These are phyloP conservation scores for Zygosaccharomyces lentus DNA, from an alignment of 805 yeast species.

Conservation along the genomic window DNA sequence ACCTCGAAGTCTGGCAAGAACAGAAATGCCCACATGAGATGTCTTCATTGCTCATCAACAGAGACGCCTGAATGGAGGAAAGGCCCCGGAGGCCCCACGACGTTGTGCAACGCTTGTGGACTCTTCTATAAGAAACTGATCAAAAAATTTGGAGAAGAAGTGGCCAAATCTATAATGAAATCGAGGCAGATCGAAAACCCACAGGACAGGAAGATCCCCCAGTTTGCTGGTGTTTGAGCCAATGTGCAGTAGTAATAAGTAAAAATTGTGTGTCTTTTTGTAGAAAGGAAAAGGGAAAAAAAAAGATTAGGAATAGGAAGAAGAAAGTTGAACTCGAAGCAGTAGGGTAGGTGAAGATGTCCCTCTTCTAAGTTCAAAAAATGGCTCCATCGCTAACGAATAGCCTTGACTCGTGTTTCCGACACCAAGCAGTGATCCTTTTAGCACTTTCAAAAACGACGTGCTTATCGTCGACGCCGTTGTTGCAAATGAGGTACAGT, in stretches of 20 bases:
- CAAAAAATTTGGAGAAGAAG: constrained; percentile 34
- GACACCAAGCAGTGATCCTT: constrained; percentile 70
- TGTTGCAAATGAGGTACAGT: constrained; percentile 48
- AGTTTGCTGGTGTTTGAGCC: constrained; percentile 5
- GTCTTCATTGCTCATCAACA: constrained; percentile 20
- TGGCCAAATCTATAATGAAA: constrained; percentile 17
- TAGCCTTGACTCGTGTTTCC: constrained; percentile 60
- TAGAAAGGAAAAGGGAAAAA: background rate
- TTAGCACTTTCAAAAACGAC: constrained; percentile 57
- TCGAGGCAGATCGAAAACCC: constrained; percentile 14
- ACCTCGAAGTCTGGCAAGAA: constrained; percentile 18
- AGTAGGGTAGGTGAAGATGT: too few species aligned
- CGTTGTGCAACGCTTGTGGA: constrained; percentile 83
- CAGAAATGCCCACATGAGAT: constrained; percentile 16
- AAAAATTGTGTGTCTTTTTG: background rate
- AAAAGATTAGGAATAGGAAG: background rate
- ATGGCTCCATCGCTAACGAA: constrained; percentile 73
- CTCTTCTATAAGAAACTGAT: constrained; percentile 63
- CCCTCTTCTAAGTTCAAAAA: constrained; percentile 42
- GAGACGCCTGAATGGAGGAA: constrained; percentile 76
- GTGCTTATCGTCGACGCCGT: constrained; percentile 55
- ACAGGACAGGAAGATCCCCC: constrained; percentile 19
- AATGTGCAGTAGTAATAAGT: background rate
- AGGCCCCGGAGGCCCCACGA: constrained; percentile 73
- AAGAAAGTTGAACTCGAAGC: too few species aligned